A percentile compares a stretch with the other conserved stretches of the same genome.
phyloP scores from a whole-genome alignment of 306 rosid species.

The Mucuna pruriens region DNA sequence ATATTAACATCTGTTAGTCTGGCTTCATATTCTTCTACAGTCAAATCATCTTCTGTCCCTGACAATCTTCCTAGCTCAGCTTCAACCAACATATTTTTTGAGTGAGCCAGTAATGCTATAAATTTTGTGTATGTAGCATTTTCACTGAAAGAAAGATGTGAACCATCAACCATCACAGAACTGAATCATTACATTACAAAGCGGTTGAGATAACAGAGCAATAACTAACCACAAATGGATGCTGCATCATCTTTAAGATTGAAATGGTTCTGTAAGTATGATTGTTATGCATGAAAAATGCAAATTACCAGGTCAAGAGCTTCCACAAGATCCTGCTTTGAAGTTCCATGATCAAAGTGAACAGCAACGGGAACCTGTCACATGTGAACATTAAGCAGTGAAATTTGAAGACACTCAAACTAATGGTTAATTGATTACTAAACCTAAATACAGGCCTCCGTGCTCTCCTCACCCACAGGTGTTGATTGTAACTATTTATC shows the following conservation, averaged over 20 bases:
- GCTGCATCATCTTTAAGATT: conserved; percentile 29
- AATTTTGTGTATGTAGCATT: conserved; percentile 78
- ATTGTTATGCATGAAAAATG: conserved; percentile 12
- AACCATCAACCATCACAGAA: conserved; percentile 95
- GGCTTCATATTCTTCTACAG: conserved; percentile 94
- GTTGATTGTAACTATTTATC: background rate
- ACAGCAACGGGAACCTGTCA: conserved; percentile 87
- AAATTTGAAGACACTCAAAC: conserved; percentile 26
- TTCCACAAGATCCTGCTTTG: conserved; percentile 79
- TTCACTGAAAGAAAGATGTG: conserved; percentile 83
- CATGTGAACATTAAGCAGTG: conserved; percentile 32
- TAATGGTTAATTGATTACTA: background rate
- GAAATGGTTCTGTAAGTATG: conserved; percentile 14
- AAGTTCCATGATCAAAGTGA: conserved; percentile 97
- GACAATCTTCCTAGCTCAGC: conserved; percentile 96
- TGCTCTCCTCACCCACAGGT: background rate
- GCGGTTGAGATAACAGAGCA: conserved; percentile 27
- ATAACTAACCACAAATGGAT: conserved; percentile 15
- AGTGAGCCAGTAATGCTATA: conserved; percentile 73
- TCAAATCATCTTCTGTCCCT: conserved; percentile 94
- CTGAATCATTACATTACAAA: conserved; percentile 50
- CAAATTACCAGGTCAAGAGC: conserved; percentile 82
- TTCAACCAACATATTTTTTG: conserved; percentile 83
- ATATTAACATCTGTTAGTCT: conserved; percentile 75
- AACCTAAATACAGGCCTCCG: background rate